Conservation (phyloP, 805 yeast genomes). For the Lachancea lanzarotensis region DNA sequence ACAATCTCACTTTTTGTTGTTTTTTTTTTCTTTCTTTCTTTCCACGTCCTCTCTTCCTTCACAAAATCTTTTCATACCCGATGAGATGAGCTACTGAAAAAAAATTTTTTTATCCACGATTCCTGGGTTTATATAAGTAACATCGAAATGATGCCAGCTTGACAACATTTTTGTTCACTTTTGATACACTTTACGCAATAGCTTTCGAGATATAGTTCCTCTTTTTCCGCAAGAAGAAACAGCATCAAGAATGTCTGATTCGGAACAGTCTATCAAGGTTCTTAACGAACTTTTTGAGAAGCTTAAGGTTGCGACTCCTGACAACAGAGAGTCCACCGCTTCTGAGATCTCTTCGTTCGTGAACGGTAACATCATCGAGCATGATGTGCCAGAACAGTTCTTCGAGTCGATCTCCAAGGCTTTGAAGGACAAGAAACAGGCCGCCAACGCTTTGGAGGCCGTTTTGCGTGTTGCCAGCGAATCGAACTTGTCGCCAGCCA, state of each 20-base stretch:
- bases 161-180: too few species aligned
- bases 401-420: conserved; percentile 70
- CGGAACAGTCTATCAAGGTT: conserved; percentile 55
- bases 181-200: too few species aligned
- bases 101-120: conserved; percentile 2
- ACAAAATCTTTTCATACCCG: neutral
- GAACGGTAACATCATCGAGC: conserved; percentile 96
- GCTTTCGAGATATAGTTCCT: too few species aligned
- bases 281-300: conserved; percentile 89
- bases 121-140: conserved; percentile 2
- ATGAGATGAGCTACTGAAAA: conserved; percentile 7
- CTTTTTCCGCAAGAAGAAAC: too few species aligned
- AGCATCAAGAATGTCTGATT: conserved; percentile 37
- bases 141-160: neutral
- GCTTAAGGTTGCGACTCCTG: conserved; percentile 81
- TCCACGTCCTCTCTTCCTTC: too few species aligned
- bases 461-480: conserved; percentile 77
- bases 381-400: conserved; percentile 91
- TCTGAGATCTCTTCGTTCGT: conserved; percentile 85
- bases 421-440: conserved; percentile 73
- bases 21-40: too few species aligned
- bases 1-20: too few species aligned
- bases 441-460: conserved; percentile 79
- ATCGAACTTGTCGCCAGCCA: conserved; percentile 77
- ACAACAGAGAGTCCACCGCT: conserved; percentile 80